Evolutionary conservation across 305 asterid species (phyloP).

Genomic region (Rubia balearica): DNA sequence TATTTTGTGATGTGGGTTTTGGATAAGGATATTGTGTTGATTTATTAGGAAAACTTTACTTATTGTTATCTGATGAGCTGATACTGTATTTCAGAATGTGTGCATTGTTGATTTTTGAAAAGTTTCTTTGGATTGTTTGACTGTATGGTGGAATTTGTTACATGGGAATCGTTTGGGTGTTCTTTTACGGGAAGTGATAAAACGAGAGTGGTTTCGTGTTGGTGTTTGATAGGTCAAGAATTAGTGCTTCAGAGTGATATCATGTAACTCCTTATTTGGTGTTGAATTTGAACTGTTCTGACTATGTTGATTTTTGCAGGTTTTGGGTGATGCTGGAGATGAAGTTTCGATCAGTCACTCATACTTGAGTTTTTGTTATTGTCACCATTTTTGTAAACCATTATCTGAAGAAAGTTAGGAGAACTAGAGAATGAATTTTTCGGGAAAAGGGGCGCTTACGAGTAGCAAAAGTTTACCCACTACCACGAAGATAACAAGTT

Average conservation of each 20-base stretch:
- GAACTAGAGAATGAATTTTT: slow-evolving; percentile 50
- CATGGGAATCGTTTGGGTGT: neutral
- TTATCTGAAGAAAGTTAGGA: slow-evolving; percentile 10
- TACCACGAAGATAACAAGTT: slow-evolving; percentile 38
- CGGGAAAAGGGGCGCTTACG: slow-evolving; percentile 51
- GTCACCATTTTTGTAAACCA: slow-evolving; percentile 18
- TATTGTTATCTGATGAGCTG: neutral
- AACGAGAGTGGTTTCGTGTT: neutral
- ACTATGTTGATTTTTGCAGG: slow-evolving; percentile 41
- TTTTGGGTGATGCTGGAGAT: slow-evolving; percentile 41
- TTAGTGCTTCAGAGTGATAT: neutral
- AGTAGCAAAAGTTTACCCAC: slow-evolving; percentile 42
- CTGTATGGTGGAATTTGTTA: neutral
- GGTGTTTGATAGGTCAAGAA: neutral
- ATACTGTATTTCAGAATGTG: neutral
- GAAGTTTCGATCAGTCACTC: slow-evolving; percentile 9
- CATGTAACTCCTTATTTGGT: neutral
- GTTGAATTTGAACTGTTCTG: slow-evolving; percentile 17
- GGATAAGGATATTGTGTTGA: too few relatives aligned
- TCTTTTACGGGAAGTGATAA: neutral
- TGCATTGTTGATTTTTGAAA: neutral
- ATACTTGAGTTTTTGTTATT: slow-evolving; percentile 14
- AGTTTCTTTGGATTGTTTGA: neutral
- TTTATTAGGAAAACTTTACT: too few relatives aligned
- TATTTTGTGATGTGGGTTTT: too few relatives aligned